phyloP scores from a whole-genome alignment of 768 basidiomycete species.

The Trametes meyenii region DNA sequence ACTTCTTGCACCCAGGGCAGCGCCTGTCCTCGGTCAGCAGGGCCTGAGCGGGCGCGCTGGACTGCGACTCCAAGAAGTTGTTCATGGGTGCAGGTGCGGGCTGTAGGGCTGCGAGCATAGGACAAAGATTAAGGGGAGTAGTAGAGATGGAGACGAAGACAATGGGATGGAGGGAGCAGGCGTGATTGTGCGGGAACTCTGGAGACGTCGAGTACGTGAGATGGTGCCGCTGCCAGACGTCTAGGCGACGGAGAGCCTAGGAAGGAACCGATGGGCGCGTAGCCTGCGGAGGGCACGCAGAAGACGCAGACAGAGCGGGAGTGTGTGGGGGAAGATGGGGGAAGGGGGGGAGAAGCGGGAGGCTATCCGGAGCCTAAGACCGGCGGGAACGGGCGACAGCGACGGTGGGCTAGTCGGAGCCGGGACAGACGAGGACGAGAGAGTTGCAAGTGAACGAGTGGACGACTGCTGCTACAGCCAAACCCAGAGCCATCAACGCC shows the following conservation, averaged over 20 bases:
- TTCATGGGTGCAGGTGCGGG: constrained; percentile 13
- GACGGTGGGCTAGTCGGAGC: too few species aligned
- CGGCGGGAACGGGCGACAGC: too few species aligned
- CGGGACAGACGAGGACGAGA: neutral
- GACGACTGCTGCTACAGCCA: neutral
- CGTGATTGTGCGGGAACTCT: neutral
- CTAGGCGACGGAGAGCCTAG: constrained; percentile 1
- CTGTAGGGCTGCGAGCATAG: constrained; percentile 22
- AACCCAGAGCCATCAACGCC: neutral
- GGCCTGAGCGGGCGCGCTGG: constrained; percentile 26
- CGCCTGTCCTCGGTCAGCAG: constrained; percentile 52
- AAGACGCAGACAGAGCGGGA: constrained; percentile 1
- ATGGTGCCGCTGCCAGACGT: constrained; percentile 3
- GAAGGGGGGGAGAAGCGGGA: neutral
- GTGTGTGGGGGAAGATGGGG: neutral
- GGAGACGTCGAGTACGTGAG: constrained; percentile 1
- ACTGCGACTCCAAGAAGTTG: constrained; percentile 13
- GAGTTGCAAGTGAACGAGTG: constrained; percentile 3
- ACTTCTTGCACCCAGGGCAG: constrained; percentile 83
- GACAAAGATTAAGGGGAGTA: neutral
- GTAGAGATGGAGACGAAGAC: neutral
- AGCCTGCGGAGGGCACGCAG: constrained; percentile 14
- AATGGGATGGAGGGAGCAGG: neutral
- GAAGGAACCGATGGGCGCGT: constrained; percentile 12
- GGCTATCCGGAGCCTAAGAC: constrained; percentile 26